Evolutionary conservation across 208 protist species (phyloP).

Genomic region (Leishmania aethiopica): DNA sequence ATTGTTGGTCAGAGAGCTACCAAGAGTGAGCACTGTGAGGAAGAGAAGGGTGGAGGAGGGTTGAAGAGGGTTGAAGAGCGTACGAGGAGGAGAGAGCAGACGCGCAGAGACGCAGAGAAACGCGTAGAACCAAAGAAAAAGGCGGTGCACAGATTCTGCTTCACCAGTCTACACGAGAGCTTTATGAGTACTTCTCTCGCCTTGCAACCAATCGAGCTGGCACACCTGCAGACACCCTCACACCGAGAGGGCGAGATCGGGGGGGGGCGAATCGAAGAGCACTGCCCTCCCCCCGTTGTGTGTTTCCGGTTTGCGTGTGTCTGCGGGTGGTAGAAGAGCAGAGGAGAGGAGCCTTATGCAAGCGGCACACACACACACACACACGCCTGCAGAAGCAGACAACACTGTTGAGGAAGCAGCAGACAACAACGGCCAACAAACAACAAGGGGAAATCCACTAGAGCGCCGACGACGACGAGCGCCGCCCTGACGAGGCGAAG

Average conservation of each 20-base stretch:
- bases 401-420: neutral
- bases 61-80: slow-evolving; percentile 2
- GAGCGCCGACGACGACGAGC: neutral
- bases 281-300: no score
- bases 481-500: neutral
- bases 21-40: neutral
- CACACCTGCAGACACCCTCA: neutral
- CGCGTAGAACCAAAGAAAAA: slow-evolving; percentile 18
- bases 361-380: neutral
- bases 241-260: neutral
- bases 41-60: neutral
- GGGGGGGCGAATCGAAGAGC: neutral
- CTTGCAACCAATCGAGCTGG: neutral
- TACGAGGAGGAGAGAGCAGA: slow-evolving; percentile 14
- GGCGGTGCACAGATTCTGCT: neutral
- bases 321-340: neutral
- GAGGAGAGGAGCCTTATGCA: neutral
- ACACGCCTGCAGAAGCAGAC: neutral
- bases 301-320: neutral
- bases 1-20: slow-evolving; percentile 5
- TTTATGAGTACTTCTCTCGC: neutral
- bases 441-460: neutral
- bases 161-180: neutral
- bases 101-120: neutral
- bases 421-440: neutral